Conservation (phyloP, 768 basidiomycete species). For the Rhodotorula toruloides region DNA sequence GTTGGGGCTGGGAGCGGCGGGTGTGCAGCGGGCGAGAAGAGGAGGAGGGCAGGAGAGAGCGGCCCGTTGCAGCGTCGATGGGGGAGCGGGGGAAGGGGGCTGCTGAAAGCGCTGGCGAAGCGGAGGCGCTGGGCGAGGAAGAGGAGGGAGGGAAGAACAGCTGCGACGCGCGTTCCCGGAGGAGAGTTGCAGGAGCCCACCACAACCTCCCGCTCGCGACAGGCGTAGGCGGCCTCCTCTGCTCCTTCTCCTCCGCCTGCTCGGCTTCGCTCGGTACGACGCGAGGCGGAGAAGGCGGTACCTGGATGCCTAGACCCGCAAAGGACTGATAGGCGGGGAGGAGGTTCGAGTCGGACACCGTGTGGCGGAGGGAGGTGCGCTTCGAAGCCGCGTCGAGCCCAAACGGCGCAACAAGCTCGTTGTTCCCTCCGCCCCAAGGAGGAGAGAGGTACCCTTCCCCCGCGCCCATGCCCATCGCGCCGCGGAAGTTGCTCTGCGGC, state of each 20-base stretch:
- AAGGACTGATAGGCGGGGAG: constrained; percentile 1
- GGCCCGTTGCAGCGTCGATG: background rate
- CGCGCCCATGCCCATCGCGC: too few relatives aligned
- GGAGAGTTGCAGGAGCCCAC: background rate
- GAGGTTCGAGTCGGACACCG: constrained; percentile 13
- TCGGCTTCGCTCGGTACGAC: background rate
- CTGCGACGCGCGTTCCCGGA: constrained; percentile 15
- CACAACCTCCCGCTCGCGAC: background rate
- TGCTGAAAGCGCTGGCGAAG: too few relatives aligned
- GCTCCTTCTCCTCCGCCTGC: background rate
- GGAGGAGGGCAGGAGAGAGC: background rate
- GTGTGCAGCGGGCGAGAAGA: background rate
- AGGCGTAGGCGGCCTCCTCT: background rate
- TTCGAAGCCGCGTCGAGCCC: background rate
- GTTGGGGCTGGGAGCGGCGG: background rate
- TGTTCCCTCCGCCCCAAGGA: too few relatives aligned
- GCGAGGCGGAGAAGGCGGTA: background rate
- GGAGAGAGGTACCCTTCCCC: too few relatives aligned
- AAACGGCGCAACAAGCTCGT: too few relatives aligned
- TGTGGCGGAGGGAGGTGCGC: constrained; percentile 6
- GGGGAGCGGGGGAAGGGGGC: background rate
- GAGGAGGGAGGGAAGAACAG: background rate
- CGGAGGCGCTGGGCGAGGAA: background rate
- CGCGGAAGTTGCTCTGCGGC: too few relatives aligned
- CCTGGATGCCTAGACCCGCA: constrained; percentile 3